Evolutionary conservation across 108 stramenopile species (phyloP).

Genomic region (Conticribra weissflogii): DNA sequence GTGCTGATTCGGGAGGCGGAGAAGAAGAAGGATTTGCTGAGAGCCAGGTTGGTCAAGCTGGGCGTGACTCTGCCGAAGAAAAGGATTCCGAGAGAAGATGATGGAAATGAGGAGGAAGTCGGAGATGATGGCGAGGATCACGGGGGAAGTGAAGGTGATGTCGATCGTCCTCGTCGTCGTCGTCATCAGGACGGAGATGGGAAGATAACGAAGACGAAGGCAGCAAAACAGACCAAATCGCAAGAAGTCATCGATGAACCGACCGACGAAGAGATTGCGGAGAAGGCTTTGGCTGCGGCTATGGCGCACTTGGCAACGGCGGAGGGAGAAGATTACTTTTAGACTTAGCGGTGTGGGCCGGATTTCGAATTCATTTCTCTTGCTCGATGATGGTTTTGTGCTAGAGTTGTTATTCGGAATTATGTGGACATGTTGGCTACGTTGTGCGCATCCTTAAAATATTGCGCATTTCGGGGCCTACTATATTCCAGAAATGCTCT

Average conservation of each 20-base stretch:
- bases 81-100: constrained; percentile 6
- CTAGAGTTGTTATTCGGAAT: too few species aligned
- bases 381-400: too few species aligned
- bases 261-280: constrained; percentile 31
- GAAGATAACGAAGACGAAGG: constrained; percentile 8
- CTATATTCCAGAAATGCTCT: too few species aligned
- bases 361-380: too few species aligned
- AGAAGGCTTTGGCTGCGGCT: constrained; percentile 41
- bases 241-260: constrained; percentile 11
- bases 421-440: too few species aligned
- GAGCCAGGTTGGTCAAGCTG: constrained; percentile 16
- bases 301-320: constrained; percentile 16
- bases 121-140: not conserved
- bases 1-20: constrained; percentile 33
- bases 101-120: not conserved
- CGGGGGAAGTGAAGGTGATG: not conserved
- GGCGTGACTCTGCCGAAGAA: constrained; percentile 34
- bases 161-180: too few species aligned
- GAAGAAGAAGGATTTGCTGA: constrained; percentile 31
- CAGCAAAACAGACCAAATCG: not conserved
- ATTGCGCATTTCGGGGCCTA: too few species aligned
- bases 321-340: not conserved
- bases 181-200: not conserved
- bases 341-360: too few species aligned
- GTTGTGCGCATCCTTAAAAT: too few species aligned